phyloP scores from a whole-genome alignment of 2,329 filamentous ascomycete species.

The Penicillium sp. region DNA sequence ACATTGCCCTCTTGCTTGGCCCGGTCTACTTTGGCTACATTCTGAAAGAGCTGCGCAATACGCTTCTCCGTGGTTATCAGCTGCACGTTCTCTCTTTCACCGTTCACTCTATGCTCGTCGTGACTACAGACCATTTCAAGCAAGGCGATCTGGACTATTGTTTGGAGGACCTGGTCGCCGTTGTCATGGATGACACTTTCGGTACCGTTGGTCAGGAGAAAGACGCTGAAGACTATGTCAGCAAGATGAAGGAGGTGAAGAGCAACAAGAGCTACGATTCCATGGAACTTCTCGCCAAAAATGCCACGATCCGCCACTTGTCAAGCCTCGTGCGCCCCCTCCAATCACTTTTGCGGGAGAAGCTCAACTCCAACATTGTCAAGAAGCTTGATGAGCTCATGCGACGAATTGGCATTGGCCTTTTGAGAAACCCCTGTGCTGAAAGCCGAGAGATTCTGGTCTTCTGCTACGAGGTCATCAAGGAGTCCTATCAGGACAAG shows the following conservation, averaged over 20 bases:
- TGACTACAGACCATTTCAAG: slow-evolving; percentile 69
- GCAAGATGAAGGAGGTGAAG: slow-evolving; percentile 96
- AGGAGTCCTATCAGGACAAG: slow-evolving; percentile 74
- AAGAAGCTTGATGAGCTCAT: slow-evolving; percentile 90
- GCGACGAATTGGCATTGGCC: slow-evolving; percentile 76
- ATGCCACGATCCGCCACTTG: slow-evolving; percentile 72
- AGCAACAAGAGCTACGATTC: slow-evolving; percentile 98
- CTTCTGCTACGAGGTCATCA: slow-evolving; percentile 93
- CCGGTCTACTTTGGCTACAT: slow-evolving; percentile 86
- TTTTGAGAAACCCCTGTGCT: slow-evolving; percentile 78
- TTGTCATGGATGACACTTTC: slow-evolving; percentile 98
- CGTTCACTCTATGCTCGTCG: slow-evolving; percentile 84
- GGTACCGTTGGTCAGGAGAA: slow-evolving; percentile 92
- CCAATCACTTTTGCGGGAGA: slow-evolving; percentile 76
- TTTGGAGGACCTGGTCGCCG: slow-evolving; percentile 71
- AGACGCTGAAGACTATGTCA: slow-evolving; percentile 92
- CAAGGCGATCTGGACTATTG: slow-evolving; percentile 91
- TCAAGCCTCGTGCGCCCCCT: slow-evolving; percentile 77
- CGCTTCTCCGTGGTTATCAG: slow-evolving; percentile 84
- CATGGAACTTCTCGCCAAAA: slow-evolving; percentile 87
- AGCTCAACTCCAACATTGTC: slow-evolving; percentile 77
- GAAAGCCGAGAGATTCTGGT: slow-evolving; percentile 81
- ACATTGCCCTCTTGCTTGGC: slow-evolving; percentile 79
- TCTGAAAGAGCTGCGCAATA: slow-evolving; percentile 83
- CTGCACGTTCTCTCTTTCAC: slow-evolving; percentile 94